Base-by-base conservation (phyloP, 345 rosid species). In the thale cress (Arabidopsis thaliana) region DNA sequence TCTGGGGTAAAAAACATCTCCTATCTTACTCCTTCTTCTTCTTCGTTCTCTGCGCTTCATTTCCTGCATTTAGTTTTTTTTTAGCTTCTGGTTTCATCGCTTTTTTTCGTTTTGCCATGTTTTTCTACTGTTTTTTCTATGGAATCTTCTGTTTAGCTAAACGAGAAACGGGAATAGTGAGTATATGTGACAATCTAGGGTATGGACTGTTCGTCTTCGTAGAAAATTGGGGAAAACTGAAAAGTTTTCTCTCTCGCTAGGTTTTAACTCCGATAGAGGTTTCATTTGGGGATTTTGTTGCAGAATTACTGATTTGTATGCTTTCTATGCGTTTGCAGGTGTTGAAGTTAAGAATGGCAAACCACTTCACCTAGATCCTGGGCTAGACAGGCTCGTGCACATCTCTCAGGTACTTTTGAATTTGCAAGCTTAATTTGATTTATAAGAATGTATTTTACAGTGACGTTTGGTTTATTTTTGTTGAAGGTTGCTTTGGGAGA, bases 401-500 rank as follows among this genome's bases (percentile, higher is more conserved):
- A 82, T 87, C 70, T 90, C 93, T 37, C 91, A 78, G 89, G 96
- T 90, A 53, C 24, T 28, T 50, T 56, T 36, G 37, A 46, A 44
- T 63, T 62, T 62, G 3, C 11, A 11, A 50, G 8, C 8, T 32
- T 75, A 51, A 20, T 2, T 45, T 71, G 45, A 4, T 36, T 74
- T 73, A 2, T 23, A 1, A 10, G 5, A 30, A 8, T 24, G 24
- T 1, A 8, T 51, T 37, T 53, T 60, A 36, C 20, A 28, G 67
- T 5, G 37, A 40, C 32, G 28, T 60, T 65, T 63, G 28, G 30
- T 28, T 7, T 78, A 1, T 8, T 49, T 30, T 49, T 30, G n/a
- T 9, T 59, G n/a, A 79, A 93, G 98, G 86, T 64, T 73, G 79
- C 86, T 6, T 83, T 93, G 5, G 96, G 89, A 8, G 87, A 88